Evolutionary conservation across 208 protist genomes (phyloP).

Genomic region (Blastocrithidia nonstop): DNA sequence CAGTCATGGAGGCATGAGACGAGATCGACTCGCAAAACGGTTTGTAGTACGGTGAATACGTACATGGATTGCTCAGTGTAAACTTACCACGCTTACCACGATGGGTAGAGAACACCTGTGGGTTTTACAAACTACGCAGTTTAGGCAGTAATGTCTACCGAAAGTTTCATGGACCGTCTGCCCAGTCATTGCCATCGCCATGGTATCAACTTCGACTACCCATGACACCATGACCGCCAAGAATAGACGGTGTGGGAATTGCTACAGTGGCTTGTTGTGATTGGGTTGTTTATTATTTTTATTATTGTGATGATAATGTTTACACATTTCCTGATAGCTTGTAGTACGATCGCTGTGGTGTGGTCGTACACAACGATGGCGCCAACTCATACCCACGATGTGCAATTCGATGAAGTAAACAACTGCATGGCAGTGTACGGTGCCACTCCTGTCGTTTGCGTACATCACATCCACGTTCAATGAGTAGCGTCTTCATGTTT

Average conservation of each 20-base stretch:
- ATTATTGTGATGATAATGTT: background rate
- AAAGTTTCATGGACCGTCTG: slow-evolving; percentile 41
- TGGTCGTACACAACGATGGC: slow-evolving; percentile 25
- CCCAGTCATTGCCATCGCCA: slow-evolving; percentile 52
- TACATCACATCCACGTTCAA: slow-evolving; percentile 58
- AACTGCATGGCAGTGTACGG: slow-evolving; percentile 27
- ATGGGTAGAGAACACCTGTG: slow-evolving; percentile 41
- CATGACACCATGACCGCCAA: slow-evolving; percentile 69
- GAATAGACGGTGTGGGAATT: slow-evolving; percentile 54
- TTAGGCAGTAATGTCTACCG: slow-evolving; percentile 49
- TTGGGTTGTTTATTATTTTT: too few species aligned
- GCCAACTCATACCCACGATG: slow-evolving; percentile 39
- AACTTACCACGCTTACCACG: slow-evolving; percentile 58
- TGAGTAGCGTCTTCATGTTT: slow-evolving; percentile 38
- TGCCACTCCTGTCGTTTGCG: slow-evolving; percentile 42
- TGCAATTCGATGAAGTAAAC: slow-evolving; percentile 36
- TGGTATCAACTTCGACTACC: slow-evolving; percentile 60
- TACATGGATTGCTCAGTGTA: slow-evolving; percentile 29
- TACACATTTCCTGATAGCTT: too few species aligned
- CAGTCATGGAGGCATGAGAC: slow-evolving; percentile 43
- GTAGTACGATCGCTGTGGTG: slow-evolving; percentile 19
- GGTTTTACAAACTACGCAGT: slow-evolving; percentile 37
- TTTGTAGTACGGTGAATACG: slow-evolving; percentile 55
- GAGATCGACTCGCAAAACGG: slow-evolving; percentile 57
- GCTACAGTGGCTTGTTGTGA: slow-evolving; percentile 15